These are phyloP conservation scores for Logfia minima DNA, from an alignment of 129 eudicot species.

Conservation along the genomic window DNA sequence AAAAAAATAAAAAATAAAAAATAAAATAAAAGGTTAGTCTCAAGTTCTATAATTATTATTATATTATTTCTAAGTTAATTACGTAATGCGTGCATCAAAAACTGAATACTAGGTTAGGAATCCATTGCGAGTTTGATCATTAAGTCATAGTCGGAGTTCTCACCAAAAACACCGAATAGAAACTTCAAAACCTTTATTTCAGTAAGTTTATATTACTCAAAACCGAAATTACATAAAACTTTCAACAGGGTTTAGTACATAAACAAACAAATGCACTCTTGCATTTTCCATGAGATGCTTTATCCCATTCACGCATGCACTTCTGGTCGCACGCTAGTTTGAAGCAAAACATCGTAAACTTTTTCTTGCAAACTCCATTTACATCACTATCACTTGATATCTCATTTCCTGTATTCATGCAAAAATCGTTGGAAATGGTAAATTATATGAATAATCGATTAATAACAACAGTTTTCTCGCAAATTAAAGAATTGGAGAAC, in stretches of 20 bases:
- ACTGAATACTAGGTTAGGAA: no score
- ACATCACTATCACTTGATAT: background rate
- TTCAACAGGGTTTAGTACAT: conserved; percentile 3
- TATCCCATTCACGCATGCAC: conserved; percentile 3
- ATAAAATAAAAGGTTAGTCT: no score
- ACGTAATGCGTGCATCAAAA: no score
- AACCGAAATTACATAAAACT: background rate
- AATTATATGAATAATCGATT: background rate
- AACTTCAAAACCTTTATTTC: no score
- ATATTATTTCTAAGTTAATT: no score
- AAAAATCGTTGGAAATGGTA: background rate
- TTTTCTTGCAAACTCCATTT: background rate
- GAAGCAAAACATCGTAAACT: background rate
- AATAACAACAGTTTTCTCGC: background rate
- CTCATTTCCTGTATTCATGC: background rate
- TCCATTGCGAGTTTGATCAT: no score
- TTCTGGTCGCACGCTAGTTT: background rate
- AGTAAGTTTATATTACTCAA: no score
- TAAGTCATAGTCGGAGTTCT: no score
- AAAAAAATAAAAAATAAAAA: no score
- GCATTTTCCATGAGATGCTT: background rate
- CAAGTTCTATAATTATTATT: no score
- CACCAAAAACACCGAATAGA: no score
- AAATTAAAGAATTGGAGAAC: background rate
- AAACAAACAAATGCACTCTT: background rate